Evolutionary conservation across 306 rosid genomes (phyloP), one percentile per base, ranked within the genome.

Genomic region (Inga laurina): DNA sequence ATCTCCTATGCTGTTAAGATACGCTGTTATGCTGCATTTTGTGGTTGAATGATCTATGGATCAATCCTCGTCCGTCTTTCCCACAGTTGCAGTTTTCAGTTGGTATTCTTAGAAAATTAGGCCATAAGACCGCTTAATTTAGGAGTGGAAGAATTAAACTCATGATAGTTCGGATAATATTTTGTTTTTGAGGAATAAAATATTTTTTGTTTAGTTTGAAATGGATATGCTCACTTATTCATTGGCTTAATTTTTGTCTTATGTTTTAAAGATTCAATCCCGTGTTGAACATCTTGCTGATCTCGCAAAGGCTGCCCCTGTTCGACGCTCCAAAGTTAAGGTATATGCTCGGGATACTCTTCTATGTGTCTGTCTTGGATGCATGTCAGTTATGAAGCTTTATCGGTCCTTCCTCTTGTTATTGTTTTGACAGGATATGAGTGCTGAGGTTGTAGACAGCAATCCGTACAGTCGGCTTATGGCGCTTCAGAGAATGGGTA

Each of bases 401-500:
- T 76, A 16, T 61, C 83, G 61, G 80, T 77, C 66, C 39, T 51
- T 81, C 27, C 19, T 41, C 37, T 62, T 76, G 54, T 71, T 75
- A 37, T 22, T 54, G 9, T 86, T 86, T 79, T 89, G 91, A 79
- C 88, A 96, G 99, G 97, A 94, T 82, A 92, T 96, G 99, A 96
- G 99, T 66, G 89, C 98, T 9, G 98, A 94, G 88, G 99, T 94
- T 84, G 93, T 94, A 15, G 98, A 92, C 74, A 96, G 99, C 90
- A 96, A 94, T 83, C 99, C 99, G 3, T 94, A 96, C 84, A 94
- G 99, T 88, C 85, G 99, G 86, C 97, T 96, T 76, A 96, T 96
- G 99, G 99, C 99, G 56, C 99, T 96, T 91, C 99, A 96, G 92
- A 91, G 99, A 76, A 96, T 94, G 98, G 99, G 98, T 52, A 94